Conservation (phyloP, 768 basidiomycete genomes). For the Mycena metata region DNA sequence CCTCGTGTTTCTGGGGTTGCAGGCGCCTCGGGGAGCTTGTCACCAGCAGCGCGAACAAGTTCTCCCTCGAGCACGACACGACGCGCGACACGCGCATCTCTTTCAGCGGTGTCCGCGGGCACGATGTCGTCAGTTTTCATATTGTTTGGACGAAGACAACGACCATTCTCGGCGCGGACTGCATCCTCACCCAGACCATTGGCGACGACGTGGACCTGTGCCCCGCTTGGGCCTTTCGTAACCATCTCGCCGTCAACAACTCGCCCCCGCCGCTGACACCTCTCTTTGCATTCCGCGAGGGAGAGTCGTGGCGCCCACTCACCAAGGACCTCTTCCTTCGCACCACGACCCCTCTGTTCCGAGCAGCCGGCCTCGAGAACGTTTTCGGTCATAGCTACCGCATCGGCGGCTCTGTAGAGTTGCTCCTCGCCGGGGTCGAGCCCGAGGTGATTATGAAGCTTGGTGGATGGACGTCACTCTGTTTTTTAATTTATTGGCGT, state of each 20-base stretch:
- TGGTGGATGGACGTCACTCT: slow-evolving; percentile 17
- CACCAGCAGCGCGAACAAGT: background rate
- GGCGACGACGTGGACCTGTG: slow-evolving; percentile 1
- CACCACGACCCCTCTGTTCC: background rate
- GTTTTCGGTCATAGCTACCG: slow-evolving; percentile 27
- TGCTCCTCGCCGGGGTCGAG: slow-evolving; percentile 4
- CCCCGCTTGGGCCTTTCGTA: background rate
- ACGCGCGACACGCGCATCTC: background rate
- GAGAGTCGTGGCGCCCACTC: background rate
- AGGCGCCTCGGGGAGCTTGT: slow-evolving; percentile 23
- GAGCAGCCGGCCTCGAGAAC: background rate
- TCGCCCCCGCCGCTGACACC: background rate
- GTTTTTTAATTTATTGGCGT: slow-evolving; percentile 14
- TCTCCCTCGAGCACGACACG: slow-evolving; percentile 5
- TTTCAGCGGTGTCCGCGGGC: background rate
- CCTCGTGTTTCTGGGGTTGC: slow-evolving; percentile 17
- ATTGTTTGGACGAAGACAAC: slow-evolving; percentile 13
- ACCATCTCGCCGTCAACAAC: background rate
- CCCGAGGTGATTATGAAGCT: slow-evolving; percentile 18
- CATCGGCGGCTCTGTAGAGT: slow-evolving; percentile 17
- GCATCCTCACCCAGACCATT: background rate
- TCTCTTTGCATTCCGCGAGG: slow-evolving; percentile 2
- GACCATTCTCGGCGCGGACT: background rate
- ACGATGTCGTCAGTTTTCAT: background rate
- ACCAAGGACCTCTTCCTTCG: slow-evolving; percentile 11